phyloP scores from a whole-genome alignment of 2,329 filamentous ascomycete species.

The Gremmenia infestans region DNA sequence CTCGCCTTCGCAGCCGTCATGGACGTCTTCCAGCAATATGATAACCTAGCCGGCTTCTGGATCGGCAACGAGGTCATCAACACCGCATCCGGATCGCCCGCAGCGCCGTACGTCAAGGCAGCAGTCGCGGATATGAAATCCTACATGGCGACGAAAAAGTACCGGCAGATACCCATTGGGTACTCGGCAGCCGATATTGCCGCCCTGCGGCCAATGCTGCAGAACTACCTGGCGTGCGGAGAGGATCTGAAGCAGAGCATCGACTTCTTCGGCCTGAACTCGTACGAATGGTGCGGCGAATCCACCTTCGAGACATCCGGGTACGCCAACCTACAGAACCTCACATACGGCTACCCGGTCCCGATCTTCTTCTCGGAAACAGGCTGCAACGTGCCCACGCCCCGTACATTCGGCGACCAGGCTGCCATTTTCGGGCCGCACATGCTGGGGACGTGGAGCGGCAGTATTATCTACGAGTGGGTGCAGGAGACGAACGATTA shows the following conservation, averaged over 20 bases:
- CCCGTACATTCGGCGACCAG: slow-evolving; percentile 66
- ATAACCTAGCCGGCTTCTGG: slow-evolving; percentile 75
- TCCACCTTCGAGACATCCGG: slow-evolving; percentile 54
- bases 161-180: slow-evolving; percentile 49
- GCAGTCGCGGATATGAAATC: slow-evolving; percentile 52
- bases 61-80: slow-evolving; percentile 85
- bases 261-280: slow-evolving; percentile 63
- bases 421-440: slow-evolving; percentile 67
- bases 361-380: slow-evolving; percentile 88
- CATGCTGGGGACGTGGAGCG: slow-evolving; percentile 69
- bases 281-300: slow-evolving; percentile 61
- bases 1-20: slow-evolving; percentile 61
- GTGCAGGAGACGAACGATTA: slow-evolving; percentile 80
- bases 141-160: slow-evolving; percentile 43
- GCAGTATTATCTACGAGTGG: slow-evolving; percentile 86
- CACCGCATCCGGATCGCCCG: slow-evolving; percentile 43
- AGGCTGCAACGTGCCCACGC: slow-evolving; percentile 65
- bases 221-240: slow-evolving; percentile 69
- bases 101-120: slow-evolving; percentile 53
- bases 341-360: slow-evolving; percentile 60
- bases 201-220: slow-evolving; percentile 63
- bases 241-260: slow-evolving; percentile 52
- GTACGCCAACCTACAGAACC: slow-evolving; percentile 62
- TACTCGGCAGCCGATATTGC: slow-evolving; percentile 63
- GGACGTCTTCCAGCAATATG: slow-evolving; percentile 61